Conservation (phyloP, 2,329 filamentous ascomycete genomes). For the Cladobotryum protrusum region DNA sequence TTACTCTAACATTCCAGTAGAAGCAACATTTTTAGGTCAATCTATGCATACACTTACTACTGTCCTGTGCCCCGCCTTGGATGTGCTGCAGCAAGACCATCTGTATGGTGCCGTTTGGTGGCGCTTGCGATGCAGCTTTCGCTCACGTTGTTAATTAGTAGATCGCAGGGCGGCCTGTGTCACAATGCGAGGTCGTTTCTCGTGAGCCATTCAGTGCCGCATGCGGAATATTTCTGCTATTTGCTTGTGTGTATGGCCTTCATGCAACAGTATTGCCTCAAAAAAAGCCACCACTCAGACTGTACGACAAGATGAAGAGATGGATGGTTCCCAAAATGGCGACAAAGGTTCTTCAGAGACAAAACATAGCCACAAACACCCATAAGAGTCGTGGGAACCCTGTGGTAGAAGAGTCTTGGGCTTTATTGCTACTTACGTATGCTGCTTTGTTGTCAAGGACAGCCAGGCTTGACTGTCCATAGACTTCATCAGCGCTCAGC, state of each 20-base stretch:
- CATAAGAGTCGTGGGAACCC: not conserved
- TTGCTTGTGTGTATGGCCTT: constrained; percentile 22
- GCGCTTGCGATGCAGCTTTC: constrained; percentile 23
- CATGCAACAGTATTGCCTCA: constrained; percentile 12
- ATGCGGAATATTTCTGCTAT: constrained; percentile 19
- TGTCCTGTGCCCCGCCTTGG: constrained; percentile 1
- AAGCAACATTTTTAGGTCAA: not conserved
- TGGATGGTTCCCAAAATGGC: constrained; percentile 1
- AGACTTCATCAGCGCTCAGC: not conserved
- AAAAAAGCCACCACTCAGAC: not conserved
- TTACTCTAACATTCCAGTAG: constrained; percentile 4
- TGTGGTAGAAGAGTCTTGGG: not conserved
- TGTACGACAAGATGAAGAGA: constrained; percentile 10
- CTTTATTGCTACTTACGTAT: not conserved
- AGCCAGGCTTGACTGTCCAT: not conserved
- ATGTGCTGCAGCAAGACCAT: not conserved
- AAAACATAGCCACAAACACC: not conserved
- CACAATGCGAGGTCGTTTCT: constrained; percentile 10
- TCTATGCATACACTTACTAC: not conserved
- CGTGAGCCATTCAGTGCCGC: constrained; percentile 16
- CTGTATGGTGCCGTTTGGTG: constrained; percentile 16
- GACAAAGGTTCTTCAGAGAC: not conserved
- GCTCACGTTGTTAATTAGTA: constrained; percentile 15
- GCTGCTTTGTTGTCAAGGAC: not conserved
- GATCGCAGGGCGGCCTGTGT: constrained; percentile 19